These are phyloP conservation scores for Oryza glaberrima DNA, from an alignment of 176 grass and related monocot genomes.

Conservation along the genomic window DNA sequence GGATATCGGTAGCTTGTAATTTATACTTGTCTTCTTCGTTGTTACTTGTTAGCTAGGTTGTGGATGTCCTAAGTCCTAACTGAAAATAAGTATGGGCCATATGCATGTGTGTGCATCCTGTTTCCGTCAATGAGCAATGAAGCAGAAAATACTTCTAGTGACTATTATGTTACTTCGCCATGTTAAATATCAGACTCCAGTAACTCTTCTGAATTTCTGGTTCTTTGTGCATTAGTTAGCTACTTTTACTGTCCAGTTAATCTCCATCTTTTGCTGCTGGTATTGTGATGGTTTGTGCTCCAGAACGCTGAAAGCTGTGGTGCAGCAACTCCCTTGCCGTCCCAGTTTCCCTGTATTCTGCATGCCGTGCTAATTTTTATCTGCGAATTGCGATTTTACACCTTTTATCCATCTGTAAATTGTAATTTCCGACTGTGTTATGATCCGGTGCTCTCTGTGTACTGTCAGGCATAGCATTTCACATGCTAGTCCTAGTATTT, in stretches of 20 bases:
- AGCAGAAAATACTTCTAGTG: neutral
- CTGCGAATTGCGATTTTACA: neutral
- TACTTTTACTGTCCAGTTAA: no score
- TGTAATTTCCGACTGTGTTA: neutral
- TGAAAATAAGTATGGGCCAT: conserved; percentile 1
- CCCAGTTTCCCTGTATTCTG: neutral
- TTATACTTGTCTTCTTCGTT: conserved; percentile 15
- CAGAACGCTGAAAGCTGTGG: neutral
- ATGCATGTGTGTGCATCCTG: neutral
- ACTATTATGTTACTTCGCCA: neutral
- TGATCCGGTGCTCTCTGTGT: neutral
- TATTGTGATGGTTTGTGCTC: neutral
- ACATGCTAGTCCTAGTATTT: no score
- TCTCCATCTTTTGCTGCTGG: neutral
- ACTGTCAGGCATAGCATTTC: neutral
- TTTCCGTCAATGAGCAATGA: conserved; percentile 1
- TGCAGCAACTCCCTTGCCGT: neutral
- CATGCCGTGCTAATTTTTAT: no score
- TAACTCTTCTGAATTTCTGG: neutral
- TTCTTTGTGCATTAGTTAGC: neutral
- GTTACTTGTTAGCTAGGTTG: conserved; percentile 18
- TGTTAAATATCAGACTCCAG: conserved; percentile 23
- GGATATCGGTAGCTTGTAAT: conserved; percentile 20
- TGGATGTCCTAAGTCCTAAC: neutral
- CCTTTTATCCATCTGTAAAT: neutral